Evolutionary conservation across 2,329 filamentous ascomycete species (phyloP), one percentile per base, ranked within the genome.

Genomic region (Davidsoniella neocaledoniae): DNA sequence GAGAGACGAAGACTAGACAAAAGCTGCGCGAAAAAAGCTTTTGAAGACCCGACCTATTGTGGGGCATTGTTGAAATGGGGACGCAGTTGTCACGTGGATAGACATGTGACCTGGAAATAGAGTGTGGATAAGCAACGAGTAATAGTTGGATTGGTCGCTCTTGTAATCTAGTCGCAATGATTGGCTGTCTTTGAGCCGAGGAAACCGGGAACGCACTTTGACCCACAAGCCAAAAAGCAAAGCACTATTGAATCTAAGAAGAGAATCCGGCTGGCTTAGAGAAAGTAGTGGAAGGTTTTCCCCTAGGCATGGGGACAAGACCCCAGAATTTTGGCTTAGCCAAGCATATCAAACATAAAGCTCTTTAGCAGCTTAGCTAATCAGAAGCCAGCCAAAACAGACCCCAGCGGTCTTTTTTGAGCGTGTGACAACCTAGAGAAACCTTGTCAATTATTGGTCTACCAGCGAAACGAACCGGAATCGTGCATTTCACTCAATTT

Each of bases 101-200:
- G 23, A 10, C 16, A 14, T 9, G 23, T 29, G 16, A 25, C 33
- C 21, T 38, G 23, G 21, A 10, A 26, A 36, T 6, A 8, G 17
- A 7, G 21, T 10, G 9, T 47, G 29, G 25, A 16, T 48, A 48
- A 41, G n/a, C 46, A 29, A 45, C 33, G 26, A 5, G 48, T 19
- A 0, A 53, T 50, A 41, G 44, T 52, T 43, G 40, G 48, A 50
- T 45, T 43, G 33, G 39, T 2, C 16, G 16, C 6, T 44, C 12
- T 43, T 46, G 43, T 53, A 53, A 53, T 53, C 38, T 53, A 47
- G 26, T n/a, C n/a, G 10, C 19, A 46, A 14, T 53, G 51, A 53
- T 53, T 53, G 51, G 51, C 33, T 49, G 43, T 16, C 33, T 33
- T 14, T 53, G 47, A 40, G 47, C 51, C 51, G 51, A 53, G 51